phyloP scores from a whole-genome alignment of 2,329 filamentous ascomycete genomes.

The Westerdykella aurantiaca region DNA sequence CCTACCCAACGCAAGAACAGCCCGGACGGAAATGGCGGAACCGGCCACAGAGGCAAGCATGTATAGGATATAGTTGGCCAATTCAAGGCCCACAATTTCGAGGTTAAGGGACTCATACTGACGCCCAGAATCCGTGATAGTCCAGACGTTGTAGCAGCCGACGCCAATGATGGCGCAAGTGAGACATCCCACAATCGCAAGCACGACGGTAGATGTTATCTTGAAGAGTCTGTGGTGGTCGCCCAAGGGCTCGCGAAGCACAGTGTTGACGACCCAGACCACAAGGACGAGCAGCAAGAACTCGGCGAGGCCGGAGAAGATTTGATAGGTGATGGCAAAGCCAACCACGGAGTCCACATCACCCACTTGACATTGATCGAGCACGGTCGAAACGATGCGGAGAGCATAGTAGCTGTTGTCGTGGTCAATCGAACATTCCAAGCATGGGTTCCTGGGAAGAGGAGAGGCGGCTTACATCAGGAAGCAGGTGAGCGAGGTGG shows the following conservation, averaged over 20 bases:
- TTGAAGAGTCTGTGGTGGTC: slow-evolving; percentile 9
- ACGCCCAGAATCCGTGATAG: slow-evolving; percentile 1
- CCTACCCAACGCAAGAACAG: slow-evolving; percentile 11
- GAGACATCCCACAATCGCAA: slow-evolving; percentile 18
- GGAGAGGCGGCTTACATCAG: slow-evolving; percentile 13
- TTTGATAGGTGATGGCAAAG: slow-evolving; percentile 10
- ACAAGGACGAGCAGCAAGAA: slow-evolving; percentile 21
- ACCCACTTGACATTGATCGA: slow-evolving; percentile 10
- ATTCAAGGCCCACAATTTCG: not conserved
- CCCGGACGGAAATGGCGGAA: slow-evolving; percentile 9
- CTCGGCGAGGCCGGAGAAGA: slow-evolving; percentile 18
- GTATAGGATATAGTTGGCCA: slow-evolving; percentile 16
- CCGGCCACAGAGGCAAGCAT: slow-evolving; percentile 14
- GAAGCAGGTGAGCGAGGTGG: slow-evolving; percentile 7
- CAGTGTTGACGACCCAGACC: slow-evolving; percentile 19
- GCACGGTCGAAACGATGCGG: slow-evolving; percentile 8
- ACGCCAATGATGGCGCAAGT: slow-evolving; percentile 11
- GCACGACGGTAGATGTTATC: slow-evolving; percentile 6
- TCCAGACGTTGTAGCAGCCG: slow-evolving; percentile 10
- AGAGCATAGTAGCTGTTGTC: slow-evolving; percentile 9
- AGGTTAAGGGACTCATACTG: not conserved
- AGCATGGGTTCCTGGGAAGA: not conserved
- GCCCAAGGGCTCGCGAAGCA: slow-evolving; percentile 17
- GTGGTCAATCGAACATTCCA: slow-evolving; percentile 4
- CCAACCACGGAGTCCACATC: not conserved